Evolutionary conservation across 768 basidiomycete genomes (phyloP).

Genomic region (Hericium coralloides): DNA sequence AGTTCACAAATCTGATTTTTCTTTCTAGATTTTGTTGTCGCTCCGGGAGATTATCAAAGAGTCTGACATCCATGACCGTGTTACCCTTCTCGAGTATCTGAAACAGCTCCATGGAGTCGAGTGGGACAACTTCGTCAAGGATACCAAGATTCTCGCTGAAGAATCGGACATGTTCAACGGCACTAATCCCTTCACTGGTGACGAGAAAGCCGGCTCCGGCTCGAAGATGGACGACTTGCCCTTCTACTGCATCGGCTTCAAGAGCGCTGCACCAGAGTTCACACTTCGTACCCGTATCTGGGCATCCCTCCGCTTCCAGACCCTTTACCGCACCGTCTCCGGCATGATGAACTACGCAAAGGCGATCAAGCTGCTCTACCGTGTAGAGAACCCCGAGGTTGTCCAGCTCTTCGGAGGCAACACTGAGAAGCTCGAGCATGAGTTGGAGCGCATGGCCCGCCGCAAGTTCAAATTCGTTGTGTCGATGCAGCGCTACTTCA

Average conservation of each 20-base stretch:
- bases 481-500: conserved; percentile 98
- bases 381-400: conserved; percentile 98
- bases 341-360: conserved; percentile 99
- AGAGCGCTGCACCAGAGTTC: conserved; percentile 96
- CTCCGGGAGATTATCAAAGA: conserved; percentile 98
- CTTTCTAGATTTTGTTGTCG: conserved; percentile 74
- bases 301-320: conserved; percentile 98
- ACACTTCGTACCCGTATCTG: conserved; percentile 98
- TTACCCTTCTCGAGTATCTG: conserved; percentile 94
- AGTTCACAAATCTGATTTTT: not conserved
- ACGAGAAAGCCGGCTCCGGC: conserved; percentile 60
- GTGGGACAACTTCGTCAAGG: conserved; percentile 99
- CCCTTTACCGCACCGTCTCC: conserved; percentile 95
- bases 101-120: conserved; percentile 97
- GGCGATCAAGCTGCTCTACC: conserved; percentile 98
- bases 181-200: conserved; percentile 58
- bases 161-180: conserved; percentile 86
- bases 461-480: conserved; percentile 99
- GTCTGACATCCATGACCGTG: conserved; percentile 94
- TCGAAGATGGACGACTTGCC: conserved; percentile 89
- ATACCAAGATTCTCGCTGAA: conserved; percentile 97
- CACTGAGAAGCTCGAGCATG: conserved; percentile 92
- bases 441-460: conserved; percentile 94
- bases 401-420: conserved; percentile 97
- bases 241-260: conserved; percentile 98